Base-by-base conservation (phyloP, 192 early-diverging fungal species). In the Backusella psychrophila region DNA sequence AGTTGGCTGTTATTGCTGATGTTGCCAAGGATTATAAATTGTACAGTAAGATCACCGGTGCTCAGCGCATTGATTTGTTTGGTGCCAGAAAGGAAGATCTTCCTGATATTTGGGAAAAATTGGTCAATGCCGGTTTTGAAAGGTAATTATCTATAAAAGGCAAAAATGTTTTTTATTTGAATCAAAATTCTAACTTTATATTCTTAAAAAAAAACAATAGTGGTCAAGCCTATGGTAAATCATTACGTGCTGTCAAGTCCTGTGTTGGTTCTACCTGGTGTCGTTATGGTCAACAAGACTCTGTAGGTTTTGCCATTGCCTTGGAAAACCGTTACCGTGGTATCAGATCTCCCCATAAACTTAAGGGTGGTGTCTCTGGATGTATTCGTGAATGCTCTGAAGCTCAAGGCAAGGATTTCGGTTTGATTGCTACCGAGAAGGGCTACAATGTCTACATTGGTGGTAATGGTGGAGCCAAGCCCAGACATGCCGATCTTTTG, bases 251-350 rank as follows among this genome's bases (percentile, higher is more conserved):
- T 4, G 91, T 92, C 53, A 92, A 92, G 75, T 88, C 86, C 26
- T 92, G 91, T 77, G 91, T 92, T 19, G 91, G 91, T 14, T 83
- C 86, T 2, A 82, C 86, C 8, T 92, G 91, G 91, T 92, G 91
- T 71, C 84, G 91, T 15, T 92, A 91, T 82, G 91, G 91, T 21
- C 81, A 86, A 34, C 81, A 88, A 52, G 91, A 92, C 77, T 91
- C 90, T 52, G 91, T 93, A 8, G 87, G 91, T 3, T 89, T 92
- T 56, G 91, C 91, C 69, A 87, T 92, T 56, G 44, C 19, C 31
- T 67, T 76, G 69, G 91, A 92, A 73, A 80, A 92, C 73, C 75
- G 91, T 12, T 92, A 92, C 81, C 92, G 92, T 65, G 89, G 90
- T 21, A 77, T 92, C 63, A 86, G 91, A 52, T 81, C 91, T 15